Conservation (phyloP, 441 rosid genomes). For the Populus hybrid region DNA sequence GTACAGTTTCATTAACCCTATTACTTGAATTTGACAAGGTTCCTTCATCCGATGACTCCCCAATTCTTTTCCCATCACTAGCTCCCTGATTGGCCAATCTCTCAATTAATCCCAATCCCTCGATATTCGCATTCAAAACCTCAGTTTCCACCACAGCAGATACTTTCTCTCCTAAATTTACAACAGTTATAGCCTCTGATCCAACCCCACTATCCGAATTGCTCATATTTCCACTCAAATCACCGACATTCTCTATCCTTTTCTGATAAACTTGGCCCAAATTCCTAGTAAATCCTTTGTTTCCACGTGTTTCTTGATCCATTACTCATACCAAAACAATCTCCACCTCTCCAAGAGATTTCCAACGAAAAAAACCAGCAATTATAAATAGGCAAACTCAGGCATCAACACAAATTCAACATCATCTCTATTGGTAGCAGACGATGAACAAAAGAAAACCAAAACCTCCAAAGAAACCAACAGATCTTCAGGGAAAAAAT, state of each 20-base stretch:
- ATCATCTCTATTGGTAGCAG: conserved; percentile 1
- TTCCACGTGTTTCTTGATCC: conserved; percentile 27
- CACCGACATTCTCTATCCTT: conserved; percentile 20
- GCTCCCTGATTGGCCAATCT: conserved; percentile 16
- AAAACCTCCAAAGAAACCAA: conserved; percentile 2
- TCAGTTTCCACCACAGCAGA: conserved; percentile 21
- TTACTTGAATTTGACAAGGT: conserved; percentile 24
- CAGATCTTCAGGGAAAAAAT: not conserved
- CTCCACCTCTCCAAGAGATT: conserved; percentile 14
- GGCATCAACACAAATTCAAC: not conserved
- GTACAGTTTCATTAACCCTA: conserved; percentile 19
- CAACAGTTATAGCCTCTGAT: conserved; percentile 24
- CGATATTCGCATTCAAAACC: conserved; percentile 18
- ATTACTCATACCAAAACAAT: conserved; percentile 19
- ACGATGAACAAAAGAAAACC: conserved; percentile 1
- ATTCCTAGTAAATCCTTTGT: conserved; percentile 9
- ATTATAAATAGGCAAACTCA: not conserved
- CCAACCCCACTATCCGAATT: conserved; percentile 19
- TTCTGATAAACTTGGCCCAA: conserved; percentile 22
- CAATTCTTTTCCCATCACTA: conserved; percentile 18
- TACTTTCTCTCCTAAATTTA: conserved; percentile 20
- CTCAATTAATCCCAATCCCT: conserved; percentile 23
- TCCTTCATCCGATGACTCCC: conserved; percentile 12
- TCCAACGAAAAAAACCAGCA: not conserved
- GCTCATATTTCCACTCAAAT: conserved; percentile 26